Conservation (phyloP, 139 green algal species). For the Picochlorum costavermella region DNA sequence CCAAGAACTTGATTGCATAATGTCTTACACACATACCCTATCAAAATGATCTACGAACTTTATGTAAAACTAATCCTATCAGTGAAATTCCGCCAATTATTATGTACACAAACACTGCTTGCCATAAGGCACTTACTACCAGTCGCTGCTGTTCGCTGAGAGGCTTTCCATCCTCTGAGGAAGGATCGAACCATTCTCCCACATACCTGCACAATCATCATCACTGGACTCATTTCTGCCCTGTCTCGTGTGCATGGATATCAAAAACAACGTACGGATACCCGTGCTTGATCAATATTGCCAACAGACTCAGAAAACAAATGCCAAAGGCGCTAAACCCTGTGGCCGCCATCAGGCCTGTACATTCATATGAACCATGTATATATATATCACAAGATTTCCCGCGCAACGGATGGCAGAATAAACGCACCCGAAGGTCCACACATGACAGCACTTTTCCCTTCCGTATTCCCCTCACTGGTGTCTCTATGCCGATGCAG, state of each 20-base stretch:
- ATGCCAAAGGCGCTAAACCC: constrained; percentile 30
- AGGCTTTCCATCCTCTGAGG: constrained; percentile 13
- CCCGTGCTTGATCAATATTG: constrained; percentile 21
- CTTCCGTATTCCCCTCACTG: constrained; percentile 8
- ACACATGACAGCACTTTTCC: constrained; percentile 3
- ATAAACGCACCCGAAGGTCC: not conserved
- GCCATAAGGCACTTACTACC: constrained; percentile 18
- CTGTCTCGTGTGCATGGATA: not conserved
- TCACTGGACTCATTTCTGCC: not conserved
- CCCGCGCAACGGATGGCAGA: not conserved
- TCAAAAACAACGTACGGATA: constrained; percentile 26
- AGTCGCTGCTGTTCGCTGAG: constrained; percentile 20
- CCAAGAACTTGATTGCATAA: constrained; percentile 40
- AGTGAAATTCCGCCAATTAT: constrained; percentile 6
- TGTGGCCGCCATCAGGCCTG: not conserved
- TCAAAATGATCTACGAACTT: constrained; percentile 21
- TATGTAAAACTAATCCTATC: constrained; percentile 16
- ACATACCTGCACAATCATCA: constrained; percentile 17
- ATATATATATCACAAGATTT: too few relatives aligned
- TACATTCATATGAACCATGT: too few relatives aligned
- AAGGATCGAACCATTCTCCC: constrained; percentile 34
- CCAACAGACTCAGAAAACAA: constrained; percentile 26
- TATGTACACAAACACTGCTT: constrained; percentile 21
- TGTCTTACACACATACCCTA: not conserved
- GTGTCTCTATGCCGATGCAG: too few relatives aligned